Conservation (phyloP, 2,329 filamentous ascomycete species). For the Knoxdaviesia capensis region DNA sequence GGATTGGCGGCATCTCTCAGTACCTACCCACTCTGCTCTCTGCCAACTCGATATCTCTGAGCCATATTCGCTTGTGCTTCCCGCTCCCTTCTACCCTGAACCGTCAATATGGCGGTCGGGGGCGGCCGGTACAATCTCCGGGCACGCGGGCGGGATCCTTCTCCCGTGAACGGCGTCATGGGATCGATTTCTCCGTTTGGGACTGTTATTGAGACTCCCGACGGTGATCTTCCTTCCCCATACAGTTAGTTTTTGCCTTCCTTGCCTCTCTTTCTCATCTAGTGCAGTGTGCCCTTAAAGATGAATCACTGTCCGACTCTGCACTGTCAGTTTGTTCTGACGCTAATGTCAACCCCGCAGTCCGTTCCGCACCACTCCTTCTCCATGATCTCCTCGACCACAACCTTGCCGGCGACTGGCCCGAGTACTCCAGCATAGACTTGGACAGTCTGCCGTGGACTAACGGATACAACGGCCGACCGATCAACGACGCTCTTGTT, state of each 20-base stretch:
- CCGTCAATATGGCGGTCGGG: no score
- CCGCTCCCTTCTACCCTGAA: no score
- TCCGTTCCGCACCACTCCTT: conserved; percentile 5
- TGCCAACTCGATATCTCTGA: no score
- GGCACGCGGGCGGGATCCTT: no score
- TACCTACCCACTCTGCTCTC: no score
- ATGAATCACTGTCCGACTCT: no score
- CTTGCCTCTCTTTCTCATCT: background rate
- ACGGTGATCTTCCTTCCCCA: conserved; percentile 4
- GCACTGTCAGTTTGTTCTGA: no score
- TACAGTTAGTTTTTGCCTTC: conserved; percentile 3
- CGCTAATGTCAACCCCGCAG: background rate
- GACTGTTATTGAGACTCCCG: background rate
- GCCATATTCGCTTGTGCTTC: no score
- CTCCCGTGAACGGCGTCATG: background rate
- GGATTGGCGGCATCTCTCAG: no score
- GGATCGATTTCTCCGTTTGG: background rate
- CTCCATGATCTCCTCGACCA: conserved; percentile 7
- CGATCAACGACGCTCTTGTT: conserved; percentile 1
- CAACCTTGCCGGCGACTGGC: conserved; percentile 5
- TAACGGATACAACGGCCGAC: background rate
- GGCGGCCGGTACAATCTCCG: no score
- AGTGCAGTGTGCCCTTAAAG: no score
- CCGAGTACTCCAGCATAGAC: conserved; percentile 3
- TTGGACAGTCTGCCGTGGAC: conserved; percentile 2